These are phyloP conservation scores for Zelopaecilomyces penicillatus DNA, from an alignment of 2,329 filamentous ascomycete genomes.

Conservation along the genomic window DNA sequence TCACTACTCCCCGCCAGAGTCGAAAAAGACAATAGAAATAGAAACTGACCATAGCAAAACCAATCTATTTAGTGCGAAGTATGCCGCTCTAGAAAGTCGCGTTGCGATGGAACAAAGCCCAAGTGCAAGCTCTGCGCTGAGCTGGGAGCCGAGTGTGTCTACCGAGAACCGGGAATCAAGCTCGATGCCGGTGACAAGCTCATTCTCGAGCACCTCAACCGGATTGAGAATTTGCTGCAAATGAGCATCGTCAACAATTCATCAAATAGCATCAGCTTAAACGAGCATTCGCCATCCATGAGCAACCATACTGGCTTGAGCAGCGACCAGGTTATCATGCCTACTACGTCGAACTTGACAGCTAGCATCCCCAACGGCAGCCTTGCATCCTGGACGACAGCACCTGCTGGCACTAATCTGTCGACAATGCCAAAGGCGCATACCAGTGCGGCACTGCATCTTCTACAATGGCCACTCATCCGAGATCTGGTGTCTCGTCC, in stretches of 20 bases:
- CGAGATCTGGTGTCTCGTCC: conserved; percentile 67
- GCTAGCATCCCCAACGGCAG: conserved; percentile 54
- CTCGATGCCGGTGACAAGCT: conserved; percentile 80
- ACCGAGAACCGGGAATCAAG: conserved; percentile 79
- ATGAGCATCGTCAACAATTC: conserved; percentile 49
- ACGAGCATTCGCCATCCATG: conserved; percentile 55
- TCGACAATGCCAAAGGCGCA: conserved; percentile 81
- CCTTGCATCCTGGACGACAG: conserved; percentile 61
- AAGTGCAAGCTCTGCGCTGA: conserved; percentile 81
- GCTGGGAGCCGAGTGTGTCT: conserved; percentile 73
- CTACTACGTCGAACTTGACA: conserved; percentile 36
- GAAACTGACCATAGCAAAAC: neutral
- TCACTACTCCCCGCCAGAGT: neutral
- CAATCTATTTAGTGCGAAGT: conserved; percentile 57
- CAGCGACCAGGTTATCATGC: conserved; percentile 44
- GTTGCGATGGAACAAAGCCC: conserved; percentile 70
- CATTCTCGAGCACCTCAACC: conserved; percentile 68
- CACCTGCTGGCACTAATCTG: conserved; percentile 52
- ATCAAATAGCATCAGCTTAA: conserved; percentile 44
- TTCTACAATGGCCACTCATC: conserved; percentile 75
- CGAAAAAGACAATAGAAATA: no score
- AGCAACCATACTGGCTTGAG: conserved; percentile 55
- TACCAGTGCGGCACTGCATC: conserved; percentile 69
- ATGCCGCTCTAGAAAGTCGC: conserved; percentile 70
- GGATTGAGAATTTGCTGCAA: conserved; percentile 73